Conservation (phyloP, 2,329 filamentous ascomycete species). For the Gliomastix tumulicola region DNA sequence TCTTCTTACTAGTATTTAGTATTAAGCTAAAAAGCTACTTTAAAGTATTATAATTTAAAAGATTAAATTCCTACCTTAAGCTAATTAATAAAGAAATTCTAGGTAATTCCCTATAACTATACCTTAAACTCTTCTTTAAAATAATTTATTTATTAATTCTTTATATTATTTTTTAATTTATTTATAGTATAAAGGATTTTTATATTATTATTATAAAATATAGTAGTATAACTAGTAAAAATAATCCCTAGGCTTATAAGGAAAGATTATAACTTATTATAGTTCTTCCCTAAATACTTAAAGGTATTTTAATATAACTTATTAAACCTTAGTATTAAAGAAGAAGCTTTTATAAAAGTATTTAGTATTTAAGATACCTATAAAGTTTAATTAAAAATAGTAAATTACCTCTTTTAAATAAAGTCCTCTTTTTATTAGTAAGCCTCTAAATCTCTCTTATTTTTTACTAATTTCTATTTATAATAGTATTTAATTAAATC, state of each 20-base stretch:
- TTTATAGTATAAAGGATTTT: too few relatives aligned
- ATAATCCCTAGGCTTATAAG: not conserved
- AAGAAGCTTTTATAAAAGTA: too few relatives aligned
- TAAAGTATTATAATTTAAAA: not conserved
- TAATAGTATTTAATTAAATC: not conserved
- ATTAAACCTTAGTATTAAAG: not conserved
- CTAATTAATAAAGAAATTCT: not conserved
- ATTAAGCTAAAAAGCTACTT: not conserved
- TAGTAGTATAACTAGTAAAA: not conserved
- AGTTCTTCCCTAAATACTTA: not conserved
- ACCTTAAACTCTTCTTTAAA: too few relatives aligned
- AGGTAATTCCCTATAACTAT: too few relatives aligned
- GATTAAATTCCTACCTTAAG: not conserved
- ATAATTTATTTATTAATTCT: too few relatives aligned
- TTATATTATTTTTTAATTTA: too few relatives aligned
- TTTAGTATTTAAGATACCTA: too few relatives aligned
- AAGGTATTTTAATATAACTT: conserved; percentile 2
- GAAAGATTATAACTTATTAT: not conserved
- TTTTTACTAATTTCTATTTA: not conserved
- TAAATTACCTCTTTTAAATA: not conserved
- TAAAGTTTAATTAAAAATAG: too few relatives aligned
- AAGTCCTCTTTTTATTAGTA: not conserved
- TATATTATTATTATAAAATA: too few relatives aligned
- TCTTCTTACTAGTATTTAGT: not conserved
- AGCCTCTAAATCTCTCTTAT: not conserved